Conservation (phyloP, 1,284 basidiomycete species). For the Cryptococcus maquisensis region DNA sequence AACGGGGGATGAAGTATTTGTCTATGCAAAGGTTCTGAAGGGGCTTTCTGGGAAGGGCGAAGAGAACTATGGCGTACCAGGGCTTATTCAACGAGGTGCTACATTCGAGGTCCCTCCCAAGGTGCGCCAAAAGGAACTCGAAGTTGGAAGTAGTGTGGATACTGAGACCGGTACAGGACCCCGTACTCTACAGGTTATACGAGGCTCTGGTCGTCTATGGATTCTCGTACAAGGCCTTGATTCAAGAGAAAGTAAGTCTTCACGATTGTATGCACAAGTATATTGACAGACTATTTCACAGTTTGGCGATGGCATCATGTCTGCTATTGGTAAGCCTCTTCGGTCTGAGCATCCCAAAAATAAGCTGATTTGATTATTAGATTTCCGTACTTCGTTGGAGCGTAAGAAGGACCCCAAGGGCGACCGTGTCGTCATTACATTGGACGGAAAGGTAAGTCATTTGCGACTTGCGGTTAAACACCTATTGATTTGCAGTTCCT, state of each 20-base stretch:
- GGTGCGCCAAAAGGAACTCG: conserved; percentile 13
- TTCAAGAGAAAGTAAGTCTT: conserved; percentile 75
- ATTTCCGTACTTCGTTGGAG: conserved; percentile 65
- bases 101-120: conserved; percentile 41
- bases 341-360: neutral
- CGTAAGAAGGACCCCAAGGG: conserved; percentile 75
- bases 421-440: conserved; percentile 73
- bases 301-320: conserved; percentile 90
- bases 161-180: conserved; percentile 53
- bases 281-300: conserved; percentile 44
- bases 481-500: conserved; percentile 19
- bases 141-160: neutral
- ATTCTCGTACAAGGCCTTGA: conserved; percentile 58
- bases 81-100: conserved; percentile 33
- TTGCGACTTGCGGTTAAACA: neutral
- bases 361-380: neutral
- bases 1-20: neutral
- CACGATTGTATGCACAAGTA: too few relatives aligned
- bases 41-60: conserved; percentile 23
- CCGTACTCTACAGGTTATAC: conserved; percentile 77
- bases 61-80: conserved; percentile 27
- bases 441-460: conserved; percentile 61
- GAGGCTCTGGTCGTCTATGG: conserved; percentile 83
- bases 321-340: conserved; percentile 60
- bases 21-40: conserved; percentile 13